phyloP scores from a whole-genome alignment of 2,329 filamentous ascomycete species.

The Phyllosticta capitalensis region DNA sequence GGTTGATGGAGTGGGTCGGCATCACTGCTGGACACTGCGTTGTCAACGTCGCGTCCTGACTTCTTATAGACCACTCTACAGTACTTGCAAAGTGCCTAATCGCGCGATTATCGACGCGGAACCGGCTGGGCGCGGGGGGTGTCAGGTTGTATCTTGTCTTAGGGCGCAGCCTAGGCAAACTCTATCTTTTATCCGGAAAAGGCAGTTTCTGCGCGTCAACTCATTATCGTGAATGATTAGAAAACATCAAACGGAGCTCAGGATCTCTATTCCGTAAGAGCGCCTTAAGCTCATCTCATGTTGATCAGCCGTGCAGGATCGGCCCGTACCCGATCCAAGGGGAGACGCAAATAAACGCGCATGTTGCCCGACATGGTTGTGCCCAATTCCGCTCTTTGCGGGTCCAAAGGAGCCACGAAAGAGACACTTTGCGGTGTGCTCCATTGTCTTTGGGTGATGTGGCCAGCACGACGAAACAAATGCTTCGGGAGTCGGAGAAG shows the following conservation, averaged over 20 bases:
- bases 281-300: background rate
- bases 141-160: background rate
- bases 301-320: background rate
- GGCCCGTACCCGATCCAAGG: background rate
- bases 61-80: background rate
- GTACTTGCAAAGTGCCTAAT: background rate
- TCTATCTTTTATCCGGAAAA: background rate
- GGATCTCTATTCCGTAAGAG: background rate
- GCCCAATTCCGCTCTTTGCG: background rate
- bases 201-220: background rate
- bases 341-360: background rate
- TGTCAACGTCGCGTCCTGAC: background rate
- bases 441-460: background rate
- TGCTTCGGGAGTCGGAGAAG: background rate
- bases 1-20: background rate
- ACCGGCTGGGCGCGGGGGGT: background rate
- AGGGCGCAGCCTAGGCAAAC: background rate
- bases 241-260: background rate
- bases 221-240: background rate
- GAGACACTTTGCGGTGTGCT: background rate
- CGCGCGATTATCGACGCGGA: background rate
- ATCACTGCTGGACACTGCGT: background rate
- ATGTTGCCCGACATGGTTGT: background rate
- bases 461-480: background rate
- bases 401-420: background rate